Evolutionary conservation across 179 eudicot genomes (phyloP), one percentile per base, ranked within the genome.

Genomic region (Gypsophila paniculata): DNA sequence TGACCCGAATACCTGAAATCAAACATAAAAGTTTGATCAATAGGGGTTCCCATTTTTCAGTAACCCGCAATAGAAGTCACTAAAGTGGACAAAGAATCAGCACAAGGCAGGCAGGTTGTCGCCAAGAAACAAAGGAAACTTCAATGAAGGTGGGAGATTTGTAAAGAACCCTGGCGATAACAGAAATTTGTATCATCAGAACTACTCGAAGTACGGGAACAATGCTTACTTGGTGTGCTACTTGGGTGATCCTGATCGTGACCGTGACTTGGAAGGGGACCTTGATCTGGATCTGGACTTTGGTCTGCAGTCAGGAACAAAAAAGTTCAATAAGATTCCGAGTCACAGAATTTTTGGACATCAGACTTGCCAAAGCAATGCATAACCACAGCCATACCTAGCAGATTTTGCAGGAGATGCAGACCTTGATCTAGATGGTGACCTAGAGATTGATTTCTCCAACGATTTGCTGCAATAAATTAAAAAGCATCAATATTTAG

Each of bases 401-500:
- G 88, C 62, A 2, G 87, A 51, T 77, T 83, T 91, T 64, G 84
- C 86, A 73, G 97, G 99, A 68, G 99, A 82, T 53, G 86, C 85
- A 54, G 97, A 95, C 69, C 91, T 84, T 68, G 97, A 85, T 72
- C 85, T 89, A 57, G 87, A 84, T 61, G 77, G 87, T 65, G 99
- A 91, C 80, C 93, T 88, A 15, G 97, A 90, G 62, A 74, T 83
- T 48, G 99, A 87, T 62, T 89, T 80, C 8, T 79, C 94, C 34
- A 54, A 34, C 61, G 99, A 88, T 77, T 76, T 92, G 86, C 97
- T 91, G 95, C 70, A 63, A 8, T 68, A 57, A 36, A 42, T 64
- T 34, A 54, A 12, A 46, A 58, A 68, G 69, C 12, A 62, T 63
- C 44, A 67, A 25, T 49, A 6, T 53, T 17, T n/a, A 55, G 25